phyloP scores from a whole-genome alignment of 192 early-diverging fungal genomes.

The Radiomyces spectabilis region DNA sequence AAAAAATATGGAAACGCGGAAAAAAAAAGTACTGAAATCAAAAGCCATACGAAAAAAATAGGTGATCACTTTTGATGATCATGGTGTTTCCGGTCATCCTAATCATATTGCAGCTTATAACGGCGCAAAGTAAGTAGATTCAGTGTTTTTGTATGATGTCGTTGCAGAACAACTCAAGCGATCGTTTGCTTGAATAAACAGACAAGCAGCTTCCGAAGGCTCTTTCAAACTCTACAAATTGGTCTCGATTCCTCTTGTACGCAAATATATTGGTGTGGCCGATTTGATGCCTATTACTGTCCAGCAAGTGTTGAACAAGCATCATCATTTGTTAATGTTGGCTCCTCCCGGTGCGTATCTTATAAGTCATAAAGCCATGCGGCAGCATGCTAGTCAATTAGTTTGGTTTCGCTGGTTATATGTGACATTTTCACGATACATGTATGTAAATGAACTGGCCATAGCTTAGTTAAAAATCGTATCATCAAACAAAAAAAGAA shows the following conservation, averaged over 20 bases:
- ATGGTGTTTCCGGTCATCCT: slow-evolving; percentile 83
- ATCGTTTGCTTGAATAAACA: no score
- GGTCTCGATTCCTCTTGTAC: slow-evolving; percentile 45
- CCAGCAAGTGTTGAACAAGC: not conserved
- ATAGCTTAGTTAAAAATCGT: no score
- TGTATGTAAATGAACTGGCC: slow-evolving; percentile 73
- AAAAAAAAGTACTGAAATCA: no score
- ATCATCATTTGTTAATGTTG: slow-evolving; percentile 44
- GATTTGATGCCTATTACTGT: slow-evolving; percentile 32
- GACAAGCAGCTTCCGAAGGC: slow-evolving; percentile 35
- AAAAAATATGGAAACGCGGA: no score
- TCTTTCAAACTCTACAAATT: slow-evolving; percentile 47
- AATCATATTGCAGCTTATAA: slow-evolving; percentile 82
- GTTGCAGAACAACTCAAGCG: slow-evolving; percentile 16
- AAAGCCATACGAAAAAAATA: slow-evolving; percentile 17
- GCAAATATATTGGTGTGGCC: slow-evolving; percentile 49
- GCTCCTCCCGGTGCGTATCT: slow-evolving; percentile 49
- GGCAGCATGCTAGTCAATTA: slow-evolving; percentile 76
- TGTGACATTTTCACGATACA: slow-evolving; percentile 80
- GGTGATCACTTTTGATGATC: slow-evolving; percentile 86
- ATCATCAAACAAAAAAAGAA: not conserved
- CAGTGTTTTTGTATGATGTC: not conserved
- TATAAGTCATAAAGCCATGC: slow-evolving; percentile 63
- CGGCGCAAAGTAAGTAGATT: slow-evolving; percentile 48
- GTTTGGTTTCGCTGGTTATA: slow-evolving; percentile 92